Conservation (phyloP, 768 basidiomycete species). For the Kwoniella mangroviensis region DNA sequence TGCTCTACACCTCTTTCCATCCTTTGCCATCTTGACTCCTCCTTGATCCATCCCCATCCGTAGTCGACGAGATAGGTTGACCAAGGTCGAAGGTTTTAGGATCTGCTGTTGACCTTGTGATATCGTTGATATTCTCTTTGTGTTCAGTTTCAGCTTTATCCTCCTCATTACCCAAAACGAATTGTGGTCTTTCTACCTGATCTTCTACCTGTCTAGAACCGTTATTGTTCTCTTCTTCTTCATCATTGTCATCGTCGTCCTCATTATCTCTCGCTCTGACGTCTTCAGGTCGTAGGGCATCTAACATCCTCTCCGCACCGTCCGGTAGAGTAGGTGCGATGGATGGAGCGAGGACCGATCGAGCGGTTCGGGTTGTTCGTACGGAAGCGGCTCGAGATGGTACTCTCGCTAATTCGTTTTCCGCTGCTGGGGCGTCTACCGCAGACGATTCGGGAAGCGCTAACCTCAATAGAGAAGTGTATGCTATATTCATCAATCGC, state of each 20-base stretch:
- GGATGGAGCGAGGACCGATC: conserved; percentile 30
- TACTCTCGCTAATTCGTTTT: conserved; percentile 13
- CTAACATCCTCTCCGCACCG: conserved; percentile 57
- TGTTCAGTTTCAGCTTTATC: conserved; percentile 6
- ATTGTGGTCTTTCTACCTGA: conserved; percentile 41
- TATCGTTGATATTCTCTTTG: conserved; percentile 3
- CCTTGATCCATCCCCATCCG: not conserved
- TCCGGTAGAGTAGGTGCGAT: conserved; percentile 56
- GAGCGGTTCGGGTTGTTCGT: conserved; percentile 30
- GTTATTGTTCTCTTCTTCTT: not conserved
- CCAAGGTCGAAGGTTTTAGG: conserved; percentile 4
- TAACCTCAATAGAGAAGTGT: conserved; percentile 83
- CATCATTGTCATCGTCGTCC: conserved; percentile 31
- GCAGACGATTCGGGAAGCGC: conserved; percentile 60
- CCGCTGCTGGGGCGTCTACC: conserved; percentile 21
- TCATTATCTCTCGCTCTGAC: conserved; percentile 44
- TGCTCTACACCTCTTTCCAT: conserved; percentile 26
- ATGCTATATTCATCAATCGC: conserved; percentile 64
- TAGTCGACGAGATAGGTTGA: not conserved
- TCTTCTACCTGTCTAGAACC: too few species aligned
- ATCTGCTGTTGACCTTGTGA: not conserved
- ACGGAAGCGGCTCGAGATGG: conserved; percentile 46
- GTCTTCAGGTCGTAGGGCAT: conserved; percentile 46
- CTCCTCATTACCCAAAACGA: conserved; percentile 36
- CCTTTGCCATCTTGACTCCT: conserved; percentile 28